A percentile compares a stretch with the other conserved stretches of the same genome.
These are phyloP conservation scores for Penicillium cataractarum DNA, from an alignment of 495 filamentous ascomycete species.

Conservation along the genomic window DNA sequence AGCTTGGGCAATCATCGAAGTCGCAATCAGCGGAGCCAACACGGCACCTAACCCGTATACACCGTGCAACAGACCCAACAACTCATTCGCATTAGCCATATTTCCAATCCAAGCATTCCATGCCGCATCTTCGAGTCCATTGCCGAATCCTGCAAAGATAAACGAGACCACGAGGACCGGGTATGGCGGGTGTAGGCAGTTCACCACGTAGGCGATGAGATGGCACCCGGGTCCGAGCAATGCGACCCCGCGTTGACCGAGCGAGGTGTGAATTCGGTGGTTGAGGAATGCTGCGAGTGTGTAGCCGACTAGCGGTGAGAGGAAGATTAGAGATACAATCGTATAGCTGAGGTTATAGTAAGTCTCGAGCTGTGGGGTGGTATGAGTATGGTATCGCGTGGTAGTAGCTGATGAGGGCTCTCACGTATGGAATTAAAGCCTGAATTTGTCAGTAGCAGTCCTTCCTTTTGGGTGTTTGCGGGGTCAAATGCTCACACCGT, in stretches of 20 bases:
- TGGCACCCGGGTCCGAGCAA: slow-evolving; percentile 66
- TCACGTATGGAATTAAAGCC: slow-evolving; percentile 65
- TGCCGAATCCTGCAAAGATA: slow-evolving; percentile 63
- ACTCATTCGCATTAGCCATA: slow-evolving; percentile 63
- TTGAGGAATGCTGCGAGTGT: slow-evolving; percentile 59
- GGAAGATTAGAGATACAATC: slow-evolving; percentile 64
- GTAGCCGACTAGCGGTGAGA: slow-evolving; percentile 64
- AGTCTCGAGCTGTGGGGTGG: slow-evolving; percentile 52
- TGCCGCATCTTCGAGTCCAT: slow-evolving; percentile 63
- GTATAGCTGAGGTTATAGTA: slow-evolving; percentile 63
- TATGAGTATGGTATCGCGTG: not conserved
- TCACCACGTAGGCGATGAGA: slow-evolving; percentile 64
- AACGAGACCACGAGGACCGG: slow-evolving; percentile 61
- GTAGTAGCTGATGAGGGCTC: not conserved
- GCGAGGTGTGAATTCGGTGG: slow-evolving; percentile 56
- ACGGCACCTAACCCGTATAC: slow-evolving; percentile 62
- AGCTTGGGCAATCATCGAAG: slow-evolving; percentile 56
- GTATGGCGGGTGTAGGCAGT: slow-evolving; percentile 61
- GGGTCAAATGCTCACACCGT: slow-evolving; percentile 56
- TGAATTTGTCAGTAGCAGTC: slow-evolving; percentile 23
- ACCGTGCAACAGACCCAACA: slow-evolving; percentile 61
- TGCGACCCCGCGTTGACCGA: slow-evolving; percentile 78
- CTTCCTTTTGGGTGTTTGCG: no score
- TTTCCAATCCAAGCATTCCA: slow-evolving; percentile 70
- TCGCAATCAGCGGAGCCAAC: slow-evolving; percentile 59